Evolutionary conservation across 2,329 filamentous ascomycete genomes (phyloP), one percentile per base, ranked within the genome.

Genomic region (Tolypocladium album): DNA sequence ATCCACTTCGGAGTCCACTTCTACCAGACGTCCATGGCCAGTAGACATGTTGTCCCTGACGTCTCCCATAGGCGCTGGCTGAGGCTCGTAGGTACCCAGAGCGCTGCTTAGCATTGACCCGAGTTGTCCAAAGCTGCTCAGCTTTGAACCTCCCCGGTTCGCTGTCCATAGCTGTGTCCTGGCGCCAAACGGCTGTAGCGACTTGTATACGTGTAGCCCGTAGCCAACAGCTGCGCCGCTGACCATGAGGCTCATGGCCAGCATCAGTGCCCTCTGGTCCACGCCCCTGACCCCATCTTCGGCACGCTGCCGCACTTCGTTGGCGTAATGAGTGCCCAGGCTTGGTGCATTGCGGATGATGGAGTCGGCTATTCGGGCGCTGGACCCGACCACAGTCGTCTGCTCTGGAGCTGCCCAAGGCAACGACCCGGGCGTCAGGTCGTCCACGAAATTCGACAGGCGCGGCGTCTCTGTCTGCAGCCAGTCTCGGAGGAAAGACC

Each of bases 61-160:
- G 43, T 62, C 56, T n/a, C 58, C 62, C 4, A 65, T 55, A 31
- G 62, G 52, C 55, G 60, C 63, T n/a, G 53, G 53, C 2, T 62
- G 60, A 38, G 65, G 58, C 31, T 63, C 62, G 57, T 65, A 66
- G 2, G 67, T 65, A 36, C 72, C 72, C 22, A 75, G 61, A 6
- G 69, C 72, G 52, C 68, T 72, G 17, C 67, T 66, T 38, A 82
- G 64, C 69, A 82, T 76, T 0, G 75, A 72, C 0, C 80, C 79
- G 20, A 80, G 69, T 27, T 79, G 76, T 4, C 79, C 80, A 63
- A 80, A 79, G 60, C 74, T 72, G 56, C 73, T 71, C 40, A 82
- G 62, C 57, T 68, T 69, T 2, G 70, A 67, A 1, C 70, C 65
- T 15, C 64, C 66, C 45, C 62, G 68, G n/a, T 66, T 60, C 1